A percentile compares a stretch with the other conserved stretches of the same genome.
Conservation (phyloP, 2,329 filamentous ascomycete genomes). For the Aspergillus jensenii region DNA sequence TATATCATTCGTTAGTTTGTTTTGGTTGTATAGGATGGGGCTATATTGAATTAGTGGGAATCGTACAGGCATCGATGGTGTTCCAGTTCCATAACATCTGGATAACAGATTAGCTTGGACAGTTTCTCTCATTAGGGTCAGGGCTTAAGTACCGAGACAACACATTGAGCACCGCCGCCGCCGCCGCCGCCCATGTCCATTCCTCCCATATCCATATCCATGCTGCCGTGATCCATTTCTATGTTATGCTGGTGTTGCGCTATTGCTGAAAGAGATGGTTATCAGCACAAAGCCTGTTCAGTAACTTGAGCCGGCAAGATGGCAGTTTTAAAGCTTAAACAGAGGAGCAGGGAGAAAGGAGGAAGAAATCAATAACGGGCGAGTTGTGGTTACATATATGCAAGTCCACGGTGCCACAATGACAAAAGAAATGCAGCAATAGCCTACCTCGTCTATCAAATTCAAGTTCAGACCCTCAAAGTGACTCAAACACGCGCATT, state of each 20-base stretch:
- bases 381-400: neutral
- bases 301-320: neutral
- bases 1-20: constrained; percentile 16
- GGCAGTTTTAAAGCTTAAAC: no score
- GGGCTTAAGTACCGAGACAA: constrained; percentile 25
- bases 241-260: neutral
- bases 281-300: neutral
- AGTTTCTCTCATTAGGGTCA: neutral
- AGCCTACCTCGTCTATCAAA: neutral
- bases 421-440: neutral
- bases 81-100: constrained; percentile 34
- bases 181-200: constrained; percentile 59
- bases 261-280: constrained; percentile 32
- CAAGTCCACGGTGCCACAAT: neutral
- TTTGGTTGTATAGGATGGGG: neutral
- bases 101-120: neutral
- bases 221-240: constrained; percentile 1
- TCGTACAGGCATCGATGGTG: constrained; percentile 26
- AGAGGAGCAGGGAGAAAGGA: neutral
- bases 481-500: neutral
- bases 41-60: neutral
- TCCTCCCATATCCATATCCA: constrained; percentile 43
- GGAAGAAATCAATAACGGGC: neutral
- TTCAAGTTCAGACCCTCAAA: neutral
- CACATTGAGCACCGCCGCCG: constrained; percentile 18